Conservation (phyloP, 2,329 filamentous ascomycete species). For the Alternaria burnsii region DNA sequence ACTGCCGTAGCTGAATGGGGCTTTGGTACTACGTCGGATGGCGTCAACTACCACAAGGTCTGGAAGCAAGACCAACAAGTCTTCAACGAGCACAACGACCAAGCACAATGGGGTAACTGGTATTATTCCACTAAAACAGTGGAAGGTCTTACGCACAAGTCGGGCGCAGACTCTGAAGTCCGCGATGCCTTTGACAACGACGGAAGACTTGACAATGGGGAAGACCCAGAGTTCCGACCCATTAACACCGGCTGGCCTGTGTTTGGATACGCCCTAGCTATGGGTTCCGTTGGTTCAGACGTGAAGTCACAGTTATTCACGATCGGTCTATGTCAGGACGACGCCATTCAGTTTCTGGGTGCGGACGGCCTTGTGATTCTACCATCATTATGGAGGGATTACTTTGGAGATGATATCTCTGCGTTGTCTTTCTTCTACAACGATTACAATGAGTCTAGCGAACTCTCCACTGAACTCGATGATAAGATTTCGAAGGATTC, state of each 20-base stretch:
- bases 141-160: slow-evolving; percentile 56
- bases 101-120: slow-evolving; percentile 63
- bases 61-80: slow-evolving; percentile 58
- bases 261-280: slow-evolving; percentile 61
- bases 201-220: slow-evolving; percentile 56
- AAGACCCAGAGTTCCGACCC: slow-evolving; percentile 61
- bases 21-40: slow-evolving; percentile 51
- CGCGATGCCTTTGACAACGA: slow-evolving; percentile 56
- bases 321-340: slow-evolving; percentile 59
- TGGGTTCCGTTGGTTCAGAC: slow-evolving; percentile 55
- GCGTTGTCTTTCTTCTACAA: slow-evolving; percentile 61
- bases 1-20: slow-evolving; percentile 69
- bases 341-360: slow-evolving; percentile 61
- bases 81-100: slow-evolving; percentile 59
- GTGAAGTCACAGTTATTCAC: slow-evolving; percentile 57
- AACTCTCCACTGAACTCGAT: slow-evolving; percentile 54
- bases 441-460: slow-evolving; percentile 52
- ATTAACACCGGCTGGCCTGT: slow-evolving; percentile 62
- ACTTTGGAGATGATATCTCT: slow-evolving; percentile 55
- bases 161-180: slow-evolving; percentile 57
- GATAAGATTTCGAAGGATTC: slow-evolving; percentile 56
- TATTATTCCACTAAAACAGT: slow-evolving; percentile 60
- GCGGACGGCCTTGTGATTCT: slow-evolving; percentile 50
- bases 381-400: slow-evolving; percentile 60
- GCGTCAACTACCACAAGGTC: slow-evolving; percentile 68